Evolutionary conservation across 2,329 filamentous ascomycete species (phyloP).

Genomic region (Colletotrichum acutatum): DNA sequence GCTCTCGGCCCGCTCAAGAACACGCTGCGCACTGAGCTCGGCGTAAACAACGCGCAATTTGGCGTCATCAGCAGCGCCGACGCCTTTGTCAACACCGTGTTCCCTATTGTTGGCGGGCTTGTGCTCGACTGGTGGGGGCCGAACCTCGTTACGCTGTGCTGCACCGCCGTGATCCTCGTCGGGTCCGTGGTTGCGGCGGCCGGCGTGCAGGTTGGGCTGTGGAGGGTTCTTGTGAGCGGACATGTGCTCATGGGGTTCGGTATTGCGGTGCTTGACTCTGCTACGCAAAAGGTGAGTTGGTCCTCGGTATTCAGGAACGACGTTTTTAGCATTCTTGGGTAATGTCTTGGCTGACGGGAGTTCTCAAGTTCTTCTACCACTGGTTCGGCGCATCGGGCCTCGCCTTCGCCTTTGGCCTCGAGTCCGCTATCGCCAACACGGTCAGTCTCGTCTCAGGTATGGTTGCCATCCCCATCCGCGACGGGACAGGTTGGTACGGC

Average conservation of each 20-base stretch:
- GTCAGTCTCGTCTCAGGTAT: constrained; percentile 40
- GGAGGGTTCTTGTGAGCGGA: constrained; percentile 37
- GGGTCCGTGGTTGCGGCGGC: constrained; percentile 39
- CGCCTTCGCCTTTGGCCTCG: constrained; percentile 40
- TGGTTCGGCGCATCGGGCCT: constrained; percentile 40
- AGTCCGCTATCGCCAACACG: constrained; percentile 38
- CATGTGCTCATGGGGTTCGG: constrained; percentile 41
- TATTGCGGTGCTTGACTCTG: constrained; percentile 39
- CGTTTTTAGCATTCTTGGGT: neutral
- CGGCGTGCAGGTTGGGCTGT: constrained; percentile 36
- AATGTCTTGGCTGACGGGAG: neutral
- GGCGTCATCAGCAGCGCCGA: constrained; percentile 41
- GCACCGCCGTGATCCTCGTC: constrained; percentile 37
- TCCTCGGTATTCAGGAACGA: neutral
- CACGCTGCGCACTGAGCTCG: constrained; percentile 38
- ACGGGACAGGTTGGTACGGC: constrained; percentile 40
- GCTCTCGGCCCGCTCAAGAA: constrained; percentile 40
- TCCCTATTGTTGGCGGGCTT: constrained; percentile 39
- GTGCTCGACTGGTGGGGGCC: constrained; percentile 41
- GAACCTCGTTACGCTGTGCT: constrained; percentile 39
- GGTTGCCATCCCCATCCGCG: constrained; percentile 39
- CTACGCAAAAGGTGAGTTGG: constrained; percentile 37
- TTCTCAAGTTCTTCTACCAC: constrained; percentile 40
- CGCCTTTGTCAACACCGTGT: constrained; percentile 41
- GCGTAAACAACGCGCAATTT: constrained; percentile 40